Base-by-base conservation (phyloP, 1,139 yeast genomes). In the Candida anutae region DNA sequence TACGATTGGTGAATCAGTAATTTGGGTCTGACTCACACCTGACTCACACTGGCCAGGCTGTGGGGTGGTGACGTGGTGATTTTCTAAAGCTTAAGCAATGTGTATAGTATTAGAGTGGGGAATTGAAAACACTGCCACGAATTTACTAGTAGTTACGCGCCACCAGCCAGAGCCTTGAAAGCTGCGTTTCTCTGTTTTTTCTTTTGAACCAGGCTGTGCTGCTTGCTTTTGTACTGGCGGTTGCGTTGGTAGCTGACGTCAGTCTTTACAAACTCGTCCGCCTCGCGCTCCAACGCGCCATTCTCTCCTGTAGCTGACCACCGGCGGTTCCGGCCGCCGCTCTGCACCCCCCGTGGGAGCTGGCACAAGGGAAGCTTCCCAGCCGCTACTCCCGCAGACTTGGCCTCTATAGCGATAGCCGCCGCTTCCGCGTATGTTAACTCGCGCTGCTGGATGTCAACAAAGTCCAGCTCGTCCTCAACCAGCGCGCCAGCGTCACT, bases 401-500 rank as follows among this genome's bases (percentile, higher is more conserved):
- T 6, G 6, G 13, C 9, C 11, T 13, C 16, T 15, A 40, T 39
- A 21, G 55, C 48, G 37, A 62, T 37, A 15, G 51, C 44, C 10
- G 71, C 70, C 20, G 55, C 71, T 37, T 65, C 70, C 11, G 72
- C 71, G 33, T 64, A 65, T 16, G 65, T 55, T 40, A 64, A 51
- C 32, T 55, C 55, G 29, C 53, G 50, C 35, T 43, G 47, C 31
- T 53, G 52, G 30, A 65, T 61, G 26, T 59, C 65, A 21, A 64
- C 55, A 33, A 62, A 59, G 25, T 48, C 48, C 12, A 8, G n/a
- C 5, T 9, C 24, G 14, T 13, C 10, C 8, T n/a, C 16, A 22
- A 5, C 10, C 19, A 17, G 10, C 8, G 19, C 19, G 11, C 41
- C 51, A 11, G 44, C 42, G 15, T 35, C 52, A 24, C 47, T 45